Evolutionary conservation across 805 yeast genomes (phyloP).

Genomic region (Starmerella vaccinii): DNA sequence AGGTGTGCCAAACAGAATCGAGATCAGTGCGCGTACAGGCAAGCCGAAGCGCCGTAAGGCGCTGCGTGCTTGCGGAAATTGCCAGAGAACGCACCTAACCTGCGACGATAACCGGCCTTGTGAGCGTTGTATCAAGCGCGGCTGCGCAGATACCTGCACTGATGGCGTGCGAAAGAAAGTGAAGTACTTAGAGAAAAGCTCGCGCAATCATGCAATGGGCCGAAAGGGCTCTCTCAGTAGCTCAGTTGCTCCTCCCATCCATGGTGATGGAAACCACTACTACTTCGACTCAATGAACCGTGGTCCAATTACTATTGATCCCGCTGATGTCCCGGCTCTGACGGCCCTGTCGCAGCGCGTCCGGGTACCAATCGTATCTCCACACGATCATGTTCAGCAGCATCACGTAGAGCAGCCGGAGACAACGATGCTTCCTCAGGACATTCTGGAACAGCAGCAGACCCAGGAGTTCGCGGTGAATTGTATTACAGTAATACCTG

Average conservation of each 20-base stretch:
- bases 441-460: not conserved
- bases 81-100: constrained; percentile 84
- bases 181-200: constrained; percentile 1
- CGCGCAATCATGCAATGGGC: not conserved
- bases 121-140: constrained; percentile 60
- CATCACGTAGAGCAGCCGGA: not conserved
- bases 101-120: constrained; percentile 84
- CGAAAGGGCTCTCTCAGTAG: not conserved
- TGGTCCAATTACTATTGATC: not conserved
- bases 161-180: constrained; percentile 81
- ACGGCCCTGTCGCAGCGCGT: not conserved
- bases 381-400: not conserved
- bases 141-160: constrained; percentile 57
- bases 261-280: not conserved
- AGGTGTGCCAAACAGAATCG: constrained; percentile 9
- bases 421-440: not conserved
- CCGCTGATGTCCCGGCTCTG: not conserved
- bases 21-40: constrained; percentile 29
- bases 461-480: too few species aligned
- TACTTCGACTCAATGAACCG: not conserved
- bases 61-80: constrained; percentile 78
- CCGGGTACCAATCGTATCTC: not conserved
- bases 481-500: too few species aligned
- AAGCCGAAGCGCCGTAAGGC: constrained; percentile 52
- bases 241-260: not conserved